Evolutionary conservation across 2,329 filamentous ascomycete genomes (phyloP).

Genomic region (Ophiostoma quercus): DNA sequence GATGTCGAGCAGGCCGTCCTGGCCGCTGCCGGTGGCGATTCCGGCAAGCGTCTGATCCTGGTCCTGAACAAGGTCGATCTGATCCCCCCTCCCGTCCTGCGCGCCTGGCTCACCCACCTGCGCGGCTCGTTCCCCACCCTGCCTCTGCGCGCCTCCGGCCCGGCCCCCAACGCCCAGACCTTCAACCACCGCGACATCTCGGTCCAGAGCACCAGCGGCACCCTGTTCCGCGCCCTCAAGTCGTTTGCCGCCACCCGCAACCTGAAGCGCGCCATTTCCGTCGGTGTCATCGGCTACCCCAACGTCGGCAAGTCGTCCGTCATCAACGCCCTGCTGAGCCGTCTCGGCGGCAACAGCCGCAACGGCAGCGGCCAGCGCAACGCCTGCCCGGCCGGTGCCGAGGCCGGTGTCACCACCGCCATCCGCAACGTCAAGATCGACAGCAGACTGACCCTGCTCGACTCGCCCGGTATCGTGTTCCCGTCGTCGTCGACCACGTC

Average conservation of each 20-base stretch:
- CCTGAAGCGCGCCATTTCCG: conserved; percentile 81
- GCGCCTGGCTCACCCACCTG: conserved; percentile 77
- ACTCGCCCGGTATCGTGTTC: conserved; percentile 93
- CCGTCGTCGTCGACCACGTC: conserved; percentile 53
- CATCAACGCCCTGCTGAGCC: conserved; percentile 83
- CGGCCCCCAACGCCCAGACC: conserved; percentile 78
- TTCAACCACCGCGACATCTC: conserved; percentile 91
- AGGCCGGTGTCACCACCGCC: conserved; percentile 86
- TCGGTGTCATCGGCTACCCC: conserved; percentile 91
- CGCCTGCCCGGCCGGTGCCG: conserved; percentile 81
- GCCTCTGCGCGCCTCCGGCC: conserved; percentile 75
- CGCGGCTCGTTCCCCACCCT: conserved; percentile 87
- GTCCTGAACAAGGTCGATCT: conserved; percentile 95
- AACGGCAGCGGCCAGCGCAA: conserved; percentile 49
- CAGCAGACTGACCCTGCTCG: conserved; percentile 86
- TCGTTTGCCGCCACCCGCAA: conserved; percentile 77
- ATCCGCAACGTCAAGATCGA: conserved; percentile 89
- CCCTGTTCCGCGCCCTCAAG: conserved; percentile 85
- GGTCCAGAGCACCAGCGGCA: conserved; percentile 75
- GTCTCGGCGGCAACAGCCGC: conserved; percentile 62
- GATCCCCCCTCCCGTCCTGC: conserved; percentile 73
- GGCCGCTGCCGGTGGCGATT: conserved; percentile 59
- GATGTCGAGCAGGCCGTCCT: conserved; percentile 88
- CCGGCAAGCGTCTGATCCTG: conserved; percentile 76
- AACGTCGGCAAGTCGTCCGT: conserved; percentile 96